phyloP scores from a whole-genome alignment of 2,329 filamentous ascomycete species.

The Dactylella cylindrospora region DNA sequence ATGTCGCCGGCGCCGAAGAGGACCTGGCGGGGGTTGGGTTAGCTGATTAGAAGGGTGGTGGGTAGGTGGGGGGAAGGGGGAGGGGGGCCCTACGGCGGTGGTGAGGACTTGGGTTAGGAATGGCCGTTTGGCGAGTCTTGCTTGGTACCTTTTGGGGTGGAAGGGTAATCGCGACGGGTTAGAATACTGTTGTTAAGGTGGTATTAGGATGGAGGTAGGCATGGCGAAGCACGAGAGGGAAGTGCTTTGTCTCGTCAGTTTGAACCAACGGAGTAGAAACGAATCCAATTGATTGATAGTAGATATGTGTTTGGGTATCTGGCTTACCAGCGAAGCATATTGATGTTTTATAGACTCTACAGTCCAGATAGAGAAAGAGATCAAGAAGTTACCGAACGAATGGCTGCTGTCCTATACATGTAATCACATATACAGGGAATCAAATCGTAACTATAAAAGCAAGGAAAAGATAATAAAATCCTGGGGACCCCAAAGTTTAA shows the following conservation, averaged over 20 bases:
- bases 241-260: slow-evolving; percentile 9
- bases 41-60: neutral
- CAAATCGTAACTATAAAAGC: too few relatives aligned
- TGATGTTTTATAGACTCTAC: too few relatives aligned
- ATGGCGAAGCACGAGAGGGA: neutral
- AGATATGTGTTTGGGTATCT: neutral
- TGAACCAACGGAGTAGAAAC: slow-evolving; percentile 1
- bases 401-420: too few relatives aligned
- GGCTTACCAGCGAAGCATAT: slow-evolving; percentile 39
- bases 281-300: neutral
- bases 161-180: neutral
- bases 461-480: too few relatives aligned
- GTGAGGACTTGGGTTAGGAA: slow-evolving; percentile 88
- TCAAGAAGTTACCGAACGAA: too few relatives aligned
- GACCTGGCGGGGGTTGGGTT: slow-evolving; percentile 56
- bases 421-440: too few relatives aligned
- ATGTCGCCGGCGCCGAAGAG: slow-evolving; percentile 91
- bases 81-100: slow-evolving; percentile 63
- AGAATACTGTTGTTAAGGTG: neutral
- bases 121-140: slow-evolving; percentile 74
- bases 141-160: slow-evolving; percentile 68
- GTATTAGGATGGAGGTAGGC: neutral
- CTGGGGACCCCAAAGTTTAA: too few relatives aligned
- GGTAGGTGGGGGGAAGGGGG: neutral
- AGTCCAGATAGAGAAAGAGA: too few relatives aligned